These are phyloP conservation scores for Eudorina sp. DNA, from an alignment of 139 green algal species.

Conservation along the genomic window DNA sequence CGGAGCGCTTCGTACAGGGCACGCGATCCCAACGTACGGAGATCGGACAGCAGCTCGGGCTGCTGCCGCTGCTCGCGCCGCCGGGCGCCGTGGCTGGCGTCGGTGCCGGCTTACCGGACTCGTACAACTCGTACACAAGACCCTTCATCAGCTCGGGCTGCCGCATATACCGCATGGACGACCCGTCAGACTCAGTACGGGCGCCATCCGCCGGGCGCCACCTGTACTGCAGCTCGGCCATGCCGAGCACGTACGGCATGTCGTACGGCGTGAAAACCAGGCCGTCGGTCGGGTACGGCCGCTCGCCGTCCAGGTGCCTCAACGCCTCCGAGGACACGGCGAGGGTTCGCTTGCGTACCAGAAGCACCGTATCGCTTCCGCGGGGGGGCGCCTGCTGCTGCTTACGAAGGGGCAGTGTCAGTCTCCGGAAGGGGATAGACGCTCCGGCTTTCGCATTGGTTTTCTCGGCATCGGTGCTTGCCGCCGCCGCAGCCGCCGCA, in stretches of 20 bases:
- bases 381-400: constrained; percentile 58
- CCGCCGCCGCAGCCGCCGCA: too few species aligned
- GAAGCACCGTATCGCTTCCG: background rate
- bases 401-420: too few species aligned
- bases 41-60: background rate
- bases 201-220: constrained; percentile 34
- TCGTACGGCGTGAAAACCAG: constrained; percentile 56
- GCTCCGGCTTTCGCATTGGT: too few species aligned
- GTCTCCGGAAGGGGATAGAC: too few species aligned
- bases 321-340: constrained; percentile 17
- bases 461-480: too few species aligned
- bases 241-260: constrained; percentile 58
- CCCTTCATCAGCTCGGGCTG: background rate
- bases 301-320: constrained; percentile 10
- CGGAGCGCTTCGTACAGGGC: too few species aligned
- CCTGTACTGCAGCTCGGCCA: constrained; percentile 58
- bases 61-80: too few species aligned
- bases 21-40: too few species aligned
- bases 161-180: background rate
- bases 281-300: constrained; percentile 51
- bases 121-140: constrained; percentile 58
- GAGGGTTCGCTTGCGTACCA: constrained; percentile 49
- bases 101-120: too few species aligned
- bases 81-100: too few species aligned
- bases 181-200: background rate